Percentiles rank a stretch among this genome's conserved stretches.
Evolutionary conservation across 768 basidiomycete species (phyloP).

Genomic region (Boletus pseudopeckii): DNA sequence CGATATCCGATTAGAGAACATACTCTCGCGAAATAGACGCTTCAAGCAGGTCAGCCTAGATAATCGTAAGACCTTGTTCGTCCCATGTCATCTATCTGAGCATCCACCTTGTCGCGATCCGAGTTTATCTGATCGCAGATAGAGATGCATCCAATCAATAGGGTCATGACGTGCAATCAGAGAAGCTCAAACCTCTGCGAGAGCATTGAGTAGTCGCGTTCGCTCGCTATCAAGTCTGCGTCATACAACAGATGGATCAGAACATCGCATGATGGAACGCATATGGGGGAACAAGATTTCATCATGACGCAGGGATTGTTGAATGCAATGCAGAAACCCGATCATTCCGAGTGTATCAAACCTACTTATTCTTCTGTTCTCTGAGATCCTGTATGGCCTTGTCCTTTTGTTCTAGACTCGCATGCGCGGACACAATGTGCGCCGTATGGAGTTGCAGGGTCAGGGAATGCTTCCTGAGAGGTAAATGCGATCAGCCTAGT

Average conservation of each 20-base stretch:
- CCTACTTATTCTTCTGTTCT: conserved; percentile 83
- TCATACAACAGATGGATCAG: conserved; percentile 8
- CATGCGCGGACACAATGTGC: conserved; percentile 81
- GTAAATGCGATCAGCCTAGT: conserved; percentile 8
- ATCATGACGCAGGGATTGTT: not conserved
- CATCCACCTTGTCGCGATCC: conserved; percentile 67
- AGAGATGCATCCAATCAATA: conserved; percentile 11
- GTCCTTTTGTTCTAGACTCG: conserved; percentile 71
- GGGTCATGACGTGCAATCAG: not conserved
- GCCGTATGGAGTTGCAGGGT: conserved; percentile 84
- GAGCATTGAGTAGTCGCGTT: conserved; percentile 57
- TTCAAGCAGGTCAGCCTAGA: conserved; percentile 65
- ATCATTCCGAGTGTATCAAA: conserved; percentile 8
- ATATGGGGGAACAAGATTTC: not conserved
- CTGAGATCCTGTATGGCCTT: conserved; percentile 77
- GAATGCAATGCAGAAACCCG: not conserved
- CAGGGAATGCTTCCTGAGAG: conserved; percentile 71
- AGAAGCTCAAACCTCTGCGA: conserved; percentile 57
- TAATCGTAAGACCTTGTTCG: conserved; percentile 2
- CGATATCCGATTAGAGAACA: conserved; percentile 17
- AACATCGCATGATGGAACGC: conserved; percentile 11
- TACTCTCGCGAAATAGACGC: conserved; percentile 68
- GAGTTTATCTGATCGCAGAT: conserved; percentile 58
- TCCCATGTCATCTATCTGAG: conserved; percentile 3
- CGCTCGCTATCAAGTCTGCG: conserved; percentile 74